Evolutionary conservation across 148 eudicot genomes (phyloP), one percentile per base, ranked within the genome.

Genomic region (Chenopodium suecicum): DNA sequence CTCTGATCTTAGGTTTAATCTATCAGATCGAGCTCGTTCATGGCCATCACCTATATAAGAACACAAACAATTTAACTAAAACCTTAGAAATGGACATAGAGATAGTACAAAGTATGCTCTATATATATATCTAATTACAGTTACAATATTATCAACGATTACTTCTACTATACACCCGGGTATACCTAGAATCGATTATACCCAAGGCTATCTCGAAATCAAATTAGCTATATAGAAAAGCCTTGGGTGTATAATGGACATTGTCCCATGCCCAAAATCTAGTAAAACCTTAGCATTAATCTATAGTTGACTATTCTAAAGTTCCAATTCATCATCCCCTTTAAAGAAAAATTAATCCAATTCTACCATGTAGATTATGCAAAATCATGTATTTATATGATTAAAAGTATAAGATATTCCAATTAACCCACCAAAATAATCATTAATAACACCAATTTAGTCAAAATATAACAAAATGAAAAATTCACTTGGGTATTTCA

Each of bases 1-100:
- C 82, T 92, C 97, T 54, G 89, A 82, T 48, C 85, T 81, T 34
- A 85, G 88, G 56, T 87, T 89, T 9, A 80, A 77, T 32, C 92
- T 84, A 44, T 82, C 63, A 27, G 94, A 89, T 74, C 88, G 79
- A 34, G 79, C 86, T 80, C 82, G 81, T 69, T 82, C 87, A 80
- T 89, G 85, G 23, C n/a, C 69, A 41, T 60, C 69, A 71, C 70
- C 78, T 81, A 37, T 2, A 54, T 65, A 22, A 29, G 20, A 81
- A 34, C 73, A 81, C n/a, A 68, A 37, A 31, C 52, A 52, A 50
- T 47, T 66, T 16, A 47, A 67, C 16, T n/a, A 68, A 68, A 1
- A 29, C 23, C 48, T 56, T 27, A 56, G 74, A 29, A 47, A 27
- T 10, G 67, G 72, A 69, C 37, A 2, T 56, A 14, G n/a, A 2